A percentile compares a stretch with the other conserved stretches of the same genome.
phyloP scores from a whole-genome alignment of 2,329 filamentous ascomycete genomes.

The Cladophialophora immunda region DNA sequence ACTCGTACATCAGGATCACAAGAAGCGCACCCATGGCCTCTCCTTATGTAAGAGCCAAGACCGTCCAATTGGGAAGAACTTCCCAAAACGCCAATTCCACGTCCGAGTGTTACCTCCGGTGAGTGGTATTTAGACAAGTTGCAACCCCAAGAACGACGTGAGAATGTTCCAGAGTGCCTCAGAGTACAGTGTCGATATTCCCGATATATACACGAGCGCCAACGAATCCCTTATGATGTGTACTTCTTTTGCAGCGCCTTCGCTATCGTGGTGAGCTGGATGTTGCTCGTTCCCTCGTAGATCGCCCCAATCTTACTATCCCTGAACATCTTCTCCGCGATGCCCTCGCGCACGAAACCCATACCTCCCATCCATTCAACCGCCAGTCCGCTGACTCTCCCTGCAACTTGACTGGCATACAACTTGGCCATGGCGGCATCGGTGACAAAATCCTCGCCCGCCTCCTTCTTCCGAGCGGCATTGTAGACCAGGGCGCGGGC shows the following conservation, averaged over 20 bases:
- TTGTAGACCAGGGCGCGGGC: slow-evolving; percentile 95
- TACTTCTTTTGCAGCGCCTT: slow-evolving; percentile 75
- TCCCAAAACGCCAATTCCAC: background rate
- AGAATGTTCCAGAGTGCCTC: background rate
- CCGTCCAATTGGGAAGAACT: background rate
- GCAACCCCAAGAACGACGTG: background rate
- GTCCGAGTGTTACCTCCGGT: background rate
- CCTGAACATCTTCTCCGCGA: slow-evolving; percentile 97
- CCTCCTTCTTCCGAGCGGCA: slow-evolving; percentile 96
- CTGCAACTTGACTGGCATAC: slow-evolving; percentile 90
- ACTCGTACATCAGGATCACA: background rate
- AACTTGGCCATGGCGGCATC: slow-evolving; percentile 99
- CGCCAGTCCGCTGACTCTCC: slow-evolving; percentile 81
- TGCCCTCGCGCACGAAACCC: slow-evolving; percentile 95
- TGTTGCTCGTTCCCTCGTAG: slow-evolving; percentile 82
- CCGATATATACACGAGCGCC: slow-evolving; percentile 10
- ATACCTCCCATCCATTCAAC: slow-evolving; percentile 99
- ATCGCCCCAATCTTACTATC: slow-evolving; percentile 99
- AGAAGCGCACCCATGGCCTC: background rate
- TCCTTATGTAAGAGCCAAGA: slow-evolving; percentile 15
- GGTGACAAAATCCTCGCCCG: slow-evolving; percentile 90
- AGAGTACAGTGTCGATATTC: slow-evolving; percentile 8
- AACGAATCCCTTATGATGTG: slow-evolving; percentile 55
- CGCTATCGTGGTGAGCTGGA: slow-evolving; percentile 75
- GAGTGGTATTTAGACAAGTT: background rate